Conservation (phyloP, 495 filamentous ascomycete genomes). For the Podospora anserina region DNA sequence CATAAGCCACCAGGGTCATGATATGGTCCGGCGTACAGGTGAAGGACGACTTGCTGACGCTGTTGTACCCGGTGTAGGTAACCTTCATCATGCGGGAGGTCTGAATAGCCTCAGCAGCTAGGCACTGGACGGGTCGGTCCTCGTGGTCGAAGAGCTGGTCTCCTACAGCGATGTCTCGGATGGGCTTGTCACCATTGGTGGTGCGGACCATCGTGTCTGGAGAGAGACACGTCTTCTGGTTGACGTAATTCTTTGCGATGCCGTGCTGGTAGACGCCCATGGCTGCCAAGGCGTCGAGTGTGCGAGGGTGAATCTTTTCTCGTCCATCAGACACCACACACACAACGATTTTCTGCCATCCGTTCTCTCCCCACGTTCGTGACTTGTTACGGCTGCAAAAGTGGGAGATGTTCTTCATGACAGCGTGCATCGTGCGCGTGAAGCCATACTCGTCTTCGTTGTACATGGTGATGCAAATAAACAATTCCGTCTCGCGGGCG, state of each 20-base stretch:
- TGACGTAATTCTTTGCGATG: conserved; percentile 98
- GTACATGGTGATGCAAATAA: conserved; percentile 99
- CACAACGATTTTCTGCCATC: conserved; percentile 99
- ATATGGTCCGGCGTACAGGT: too few relatives aligned
- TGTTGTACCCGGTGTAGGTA: too few relatives aligned
- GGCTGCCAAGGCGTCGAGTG: conserved; percentile 90
- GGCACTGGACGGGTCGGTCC: too few relatives aligned
- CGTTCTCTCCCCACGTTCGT: conserved; percentile 92
- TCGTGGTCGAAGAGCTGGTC: too few relatives aligned
- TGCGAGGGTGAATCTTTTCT: conserved; percentile 89
- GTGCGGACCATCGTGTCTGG: too few relatives aligned
- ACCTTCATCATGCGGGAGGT: too few relatives aligned
- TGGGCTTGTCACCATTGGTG: conserved; percentile 51
- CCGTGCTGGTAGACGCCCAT: conserved; percentile 99
- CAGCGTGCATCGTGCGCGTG: conserved; percentile 95
- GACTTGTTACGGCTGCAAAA: conserved; percentile 91
- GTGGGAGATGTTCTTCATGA: conserved; percentile 97
- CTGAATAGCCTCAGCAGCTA: too few relatives aligned
- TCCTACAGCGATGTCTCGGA: too few relatives aligned
- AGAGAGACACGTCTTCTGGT: conserved; percentile 59
- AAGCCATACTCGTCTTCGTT: conserved; percentile 97
- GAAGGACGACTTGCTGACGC: too few relatives aligned
- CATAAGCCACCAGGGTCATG: too few relatives aligned
- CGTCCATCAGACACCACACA: conserved; percentile 94
- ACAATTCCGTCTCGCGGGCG: conserved; percentile 89